phyloP scores from a whole-genome alignment of 768 basidiomycete species.

The Suillus hirtellus region DNA sequence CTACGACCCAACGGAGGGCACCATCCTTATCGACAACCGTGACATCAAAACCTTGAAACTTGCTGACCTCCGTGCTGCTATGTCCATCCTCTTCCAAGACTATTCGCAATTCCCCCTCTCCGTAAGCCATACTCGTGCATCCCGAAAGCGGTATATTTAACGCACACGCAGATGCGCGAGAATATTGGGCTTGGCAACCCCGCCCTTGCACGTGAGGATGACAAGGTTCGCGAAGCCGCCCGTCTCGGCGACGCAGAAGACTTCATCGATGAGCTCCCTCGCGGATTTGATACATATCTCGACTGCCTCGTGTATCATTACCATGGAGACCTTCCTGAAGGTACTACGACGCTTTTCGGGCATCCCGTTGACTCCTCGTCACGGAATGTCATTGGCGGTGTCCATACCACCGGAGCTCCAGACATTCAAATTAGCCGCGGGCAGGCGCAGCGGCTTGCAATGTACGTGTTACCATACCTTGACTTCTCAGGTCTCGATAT shows the following conservation, averaged over 20 bases:
- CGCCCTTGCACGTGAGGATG: conserved; percentile 47
- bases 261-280: conserved; percentile 65
- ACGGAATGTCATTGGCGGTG: conserved; percentile 33
- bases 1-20: conserved; percentile 68
- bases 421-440: conserved; percentile 57
- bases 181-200: conserved; percentile 79
- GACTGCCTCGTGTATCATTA: conserved; percentile 68
- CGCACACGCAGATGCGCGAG: conserved; percentile 57
- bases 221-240: conserved; percentile 63
- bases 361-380: conserved; percentile 48
- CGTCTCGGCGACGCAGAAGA: conserved; percentile 66
- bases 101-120: conserved; percentile 79
- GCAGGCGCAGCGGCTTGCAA: conserved; percentile 70
- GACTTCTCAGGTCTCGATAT: neutral
- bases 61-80: conserved; percentile 59
- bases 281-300: conserved; percentile 70
- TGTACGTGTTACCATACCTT: conserved; percentile 39
- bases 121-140: conserved; percentile 38
- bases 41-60: conserved; percentile 64
- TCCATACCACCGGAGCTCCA: conserved; percentile 45
- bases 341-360: conserved; percentile 62
- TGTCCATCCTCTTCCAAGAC: conserved; percentile 78
- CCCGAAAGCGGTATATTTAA: neutral
- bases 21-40: conserved; percentile 61
- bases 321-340: conserved; percentile 60